Evolutionary conservation across 2,329 filamentous ascomycete genomes (phyloP).

Genomic region (Graphilbum ipis-grandicollis): DNA sequence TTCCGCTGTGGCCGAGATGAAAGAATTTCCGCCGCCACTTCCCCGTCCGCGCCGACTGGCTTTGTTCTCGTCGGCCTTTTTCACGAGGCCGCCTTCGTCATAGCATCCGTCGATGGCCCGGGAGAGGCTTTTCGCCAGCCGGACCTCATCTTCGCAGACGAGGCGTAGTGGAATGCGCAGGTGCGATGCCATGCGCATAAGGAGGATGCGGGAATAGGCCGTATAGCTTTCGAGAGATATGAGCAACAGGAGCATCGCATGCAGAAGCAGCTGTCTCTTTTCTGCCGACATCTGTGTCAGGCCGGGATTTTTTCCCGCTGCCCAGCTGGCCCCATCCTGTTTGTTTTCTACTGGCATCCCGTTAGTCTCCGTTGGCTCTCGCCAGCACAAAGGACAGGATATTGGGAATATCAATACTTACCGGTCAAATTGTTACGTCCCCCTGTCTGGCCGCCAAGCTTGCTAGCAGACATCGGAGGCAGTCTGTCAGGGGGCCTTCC

Average conservation of each 20-base stretch:
- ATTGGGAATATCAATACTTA: neutral
- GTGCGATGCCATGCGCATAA: slow-evolving; percentile 54
- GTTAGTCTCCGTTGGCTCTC: too few species aligned
- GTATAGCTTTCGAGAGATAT: slow-evolving; percentile 65
- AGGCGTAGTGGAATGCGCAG: slow-evolving; percentile 48
- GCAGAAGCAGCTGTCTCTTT: slow-evolving; percentile 50
- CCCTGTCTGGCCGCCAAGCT: neutral
- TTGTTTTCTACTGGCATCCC: neutral
- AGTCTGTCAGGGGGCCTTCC: neutral
- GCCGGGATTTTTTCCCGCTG: slow-evolving; percentile 17
- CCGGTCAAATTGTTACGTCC: neutral
- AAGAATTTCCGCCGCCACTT: slow-evolving; percentile 34
- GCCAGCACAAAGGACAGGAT: too few species aligned
- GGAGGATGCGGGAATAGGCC: slow-evolving; percentile 53
- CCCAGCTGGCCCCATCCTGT: slow-evolving; percentile 12
- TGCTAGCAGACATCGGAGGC: neutral
- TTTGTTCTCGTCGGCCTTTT: slow-evolving; percentile 46
- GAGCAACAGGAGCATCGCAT: slow-evolving; percentile 53
- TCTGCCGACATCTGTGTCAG: slow-evolving; percentile 35
- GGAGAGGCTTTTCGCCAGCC: slow-evolving; percentile 57
- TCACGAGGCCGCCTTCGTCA: slow-evolving; percentile 44
- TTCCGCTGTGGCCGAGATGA: slow-evolving; percentile 54
- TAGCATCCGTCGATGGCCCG: slow-evolving; percentile 52
- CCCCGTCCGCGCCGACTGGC: slow-evolving; percentile 56
- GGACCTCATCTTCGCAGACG: slow-evolving; percentile 54